Evolutionary conservation across 116 monocot genomes (phyloP), one percentile per base, ranked within the genome.

Genomic region (Iris pallida): DNA sequence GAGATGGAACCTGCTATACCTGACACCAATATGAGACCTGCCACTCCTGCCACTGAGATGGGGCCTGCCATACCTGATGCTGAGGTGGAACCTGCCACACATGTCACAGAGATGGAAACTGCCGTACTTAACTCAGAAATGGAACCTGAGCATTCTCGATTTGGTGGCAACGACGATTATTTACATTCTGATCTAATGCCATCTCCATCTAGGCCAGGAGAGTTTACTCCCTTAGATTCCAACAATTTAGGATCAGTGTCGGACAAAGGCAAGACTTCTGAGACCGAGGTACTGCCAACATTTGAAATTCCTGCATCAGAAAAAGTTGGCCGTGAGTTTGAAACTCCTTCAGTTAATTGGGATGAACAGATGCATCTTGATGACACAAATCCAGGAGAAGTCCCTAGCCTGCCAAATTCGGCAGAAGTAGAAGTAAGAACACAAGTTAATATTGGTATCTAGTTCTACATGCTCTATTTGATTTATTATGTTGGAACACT

Each of bases 111-210:
- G 49, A 45, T 45, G 9, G 13, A 45, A 65, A 65, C 48, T 46
- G 57, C 40, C 4, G 40, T 59, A 16, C 57, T 14, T 18, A 64
- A 73, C 20, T 7, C 43, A 12, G 66, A 71, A 63, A 73, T 73
- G 18, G 70, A 68, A 48, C 65, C 75, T 20, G 88, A 92, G 64
- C 57, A 57, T 8, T 65, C 80, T 61, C 77, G 69, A 61, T 69
- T 66, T 62, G 72, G 19, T 7, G 52, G 51, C 16, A 16, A 51
- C 63, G 63, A 19, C 47, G 65, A 78, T 46, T 45, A 55, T 46
- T 42, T 59, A 19, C 5, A 64, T 46, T 41, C 63, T 59, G 64
- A 75, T 6, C 6, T 57, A 7, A 44, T 78, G 47, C 76, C 44
- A 65, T 76, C 73, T 76, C 66, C 79, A 48, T 57, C 56, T 44